Evolutionary conservation across 805 yeast genomes (phyloP).

Genomic region (Wickerhamiella alocasiicola): DNA sequence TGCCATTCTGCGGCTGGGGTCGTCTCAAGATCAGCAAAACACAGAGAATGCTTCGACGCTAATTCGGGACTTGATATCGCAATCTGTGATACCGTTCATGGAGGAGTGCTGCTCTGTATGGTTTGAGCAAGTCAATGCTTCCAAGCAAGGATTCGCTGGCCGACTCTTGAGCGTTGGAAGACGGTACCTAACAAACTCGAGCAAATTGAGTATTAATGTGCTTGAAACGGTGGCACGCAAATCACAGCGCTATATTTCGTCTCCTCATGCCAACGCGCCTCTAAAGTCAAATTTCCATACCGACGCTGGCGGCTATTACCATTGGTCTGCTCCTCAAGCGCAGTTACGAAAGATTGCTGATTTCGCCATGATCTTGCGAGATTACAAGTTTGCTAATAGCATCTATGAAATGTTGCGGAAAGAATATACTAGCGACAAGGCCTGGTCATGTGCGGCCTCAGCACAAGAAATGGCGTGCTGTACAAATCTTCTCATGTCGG

Average conservation of each 20-base stretch:
- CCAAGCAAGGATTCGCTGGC: slow-evolving; percentile 64
- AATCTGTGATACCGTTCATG: slow-evolving; percentile 67
- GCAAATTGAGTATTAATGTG: slow-evolving; percentile 10
- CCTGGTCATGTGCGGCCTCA: slow-evolving; percentile 70
- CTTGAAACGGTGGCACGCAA: slow-evolving; percentile 6
- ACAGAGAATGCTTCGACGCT: slow-evolving; percentile 32
- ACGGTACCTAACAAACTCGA: slow-evolving; percentile 34
- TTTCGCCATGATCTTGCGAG: slow-evolving; percentile 83
- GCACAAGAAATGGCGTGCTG: slow-evolving; percentile 81
- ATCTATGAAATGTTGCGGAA: slow-evolving; percentile 73
- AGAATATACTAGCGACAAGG: slow-evolving; percentile 64
- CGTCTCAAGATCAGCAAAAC: slow-evolving; percentile 24
- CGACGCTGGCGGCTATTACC: slow-evolving; percentile 11
- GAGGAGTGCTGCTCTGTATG: slow-evolving; percentile 64
- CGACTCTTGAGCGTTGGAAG: slow-evolving; percentile 56
- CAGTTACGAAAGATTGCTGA: slow-evolving; percentile 75
- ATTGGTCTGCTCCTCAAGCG: slow-evolving; percentile 36
- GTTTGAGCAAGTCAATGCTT: slow-evolving; percentile 72
- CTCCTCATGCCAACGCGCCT: not conserved
- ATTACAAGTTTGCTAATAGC: slow-evolving; percentile 70
- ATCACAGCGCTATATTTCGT: not conserved
- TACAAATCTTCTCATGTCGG: slow-evolving; percentile 47
- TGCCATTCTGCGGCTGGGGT: slow-evolving; percentile 19
- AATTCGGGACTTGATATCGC: slow-evolving; percentile 37
- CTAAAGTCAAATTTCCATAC: slow-evolving; percentile 2